Evolutionary conservation across 768 basidiomycete genomes (phyloP).

Genomic region (Gymnopilus dilepis): DNA sequence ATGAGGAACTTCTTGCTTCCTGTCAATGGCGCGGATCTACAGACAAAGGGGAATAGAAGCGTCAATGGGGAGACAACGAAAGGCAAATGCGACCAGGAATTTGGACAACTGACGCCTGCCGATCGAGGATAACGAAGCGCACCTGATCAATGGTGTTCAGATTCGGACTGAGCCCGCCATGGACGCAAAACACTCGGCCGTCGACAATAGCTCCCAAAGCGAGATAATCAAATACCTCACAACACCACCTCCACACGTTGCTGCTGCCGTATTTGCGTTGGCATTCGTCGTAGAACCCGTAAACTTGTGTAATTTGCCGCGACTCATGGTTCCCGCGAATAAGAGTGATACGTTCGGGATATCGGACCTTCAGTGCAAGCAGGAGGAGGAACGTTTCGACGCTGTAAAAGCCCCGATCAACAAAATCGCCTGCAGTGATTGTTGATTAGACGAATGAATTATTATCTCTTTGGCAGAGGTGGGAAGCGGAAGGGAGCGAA

Average conservation of each 20-base stretch:
- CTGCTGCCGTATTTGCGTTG: conserved; percentile 92
- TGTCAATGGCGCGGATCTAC: conserved; percentile 92
- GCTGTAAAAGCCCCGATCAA: conserved; percentile 96
- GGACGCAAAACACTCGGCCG: conserved; percentile 95
- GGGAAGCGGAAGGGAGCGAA: conserved; percentile 7
- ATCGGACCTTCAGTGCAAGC: conserved; percentile 94
- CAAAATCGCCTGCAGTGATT: conserved; percentile 81
- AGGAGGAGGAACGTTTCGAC: conserved; percentile 96
- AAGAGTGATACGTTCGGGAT: conserved; percentile 95
- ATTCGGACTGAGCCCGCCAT: conserved; percentile 94
- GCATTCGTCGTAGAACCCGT: conserved; percentile 96
- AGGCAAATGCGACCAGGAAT: background rate
- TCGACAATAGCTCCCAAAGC: conserved; percentile 96
- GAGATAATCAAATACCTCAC: conserved; percentile 97
- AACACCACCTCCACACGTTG: conserved; percentile 98
- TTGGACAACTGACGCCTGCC: background rate
- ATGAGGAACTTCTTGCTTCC: conserved; percentile 97
- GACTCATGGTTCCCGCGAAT: conserved; percentile 98
- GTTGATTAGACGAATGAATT: conserved; percentile 8
- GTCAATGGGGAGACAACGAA: background rate
- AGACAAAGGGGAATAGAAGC: background rate
- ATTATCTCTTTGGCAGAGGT: conserved; percentile 5
- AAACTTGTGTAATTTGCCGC: conserved; percentile 95
- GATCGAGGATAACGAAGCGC: conserved; percentile 24
- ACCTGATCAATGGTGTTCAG: conserved; percentile 90